phyloP scores from a whole-genome alignment of 352 stramenopile species.

The Phytophthora meadii region DNA sequence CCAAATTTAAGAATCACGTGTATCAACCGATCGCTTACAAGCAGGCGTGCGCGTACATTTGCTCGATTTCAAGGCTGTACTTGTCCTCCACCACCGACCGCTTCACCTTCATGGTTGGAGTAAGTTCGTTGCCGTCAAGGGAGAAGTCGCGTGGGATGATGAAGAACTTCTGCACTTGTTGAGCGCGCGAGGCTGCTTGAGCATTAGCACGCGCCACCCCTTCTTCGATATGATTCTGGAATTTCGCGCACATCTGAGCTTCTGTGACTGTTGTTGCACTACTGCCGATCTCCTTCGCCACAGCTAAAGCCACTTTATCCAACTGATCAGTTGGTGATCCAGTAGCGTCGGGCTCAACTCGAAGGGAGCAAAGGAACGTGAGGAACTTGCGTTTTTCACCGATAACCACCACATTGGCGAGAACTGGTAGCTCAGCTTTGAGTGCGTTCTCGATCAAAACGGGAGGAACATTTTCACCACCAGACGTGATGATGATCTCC shows the following conservation, averaged over 20 bases:
- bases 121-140: constrained; percentile 90
- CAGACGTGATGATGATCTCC: constrained; percentile 94
- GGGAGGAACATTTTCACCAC: constrained; percentile 93
- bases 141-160: constrained; percentile 87
- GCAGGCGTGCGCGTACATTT: constrained; percentile 66
- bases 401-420: constrained; percentile 92
- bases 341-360: constrained; percentile 62
- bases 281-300: constrained; percentile 66
- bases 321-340: constrained; percentile 74
- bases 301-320: constrained; percentile 69
- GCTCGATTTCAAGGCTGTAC: constrained; percentile 88
- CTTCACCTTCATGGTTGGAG: constrained; percentile 96
- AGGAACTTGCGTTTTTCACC: constrained; percentile 93
- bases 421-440: constrained; percentile 77
- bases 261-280: constrained; percentile 81
- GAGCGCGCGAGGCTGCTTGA: constrained; percentile 56
- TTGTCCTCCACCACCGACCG: constrained; percentile 87
- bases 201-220: constrained; percentile 71
- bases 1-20: no score
- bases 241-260: constrained; percentile 70
- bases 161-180: constrained; percentile 82
- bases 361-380: constrained; percentile 86
- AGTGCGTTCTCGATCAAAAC: constrained; percentile 89
- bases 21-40: constrained; percentile 5
- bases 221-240: constrained; percentile 78